phyloP scores from a whole-genome alignment of 192 early-diverging fungal species.

The Nowakowskiella sp. region DNA sequence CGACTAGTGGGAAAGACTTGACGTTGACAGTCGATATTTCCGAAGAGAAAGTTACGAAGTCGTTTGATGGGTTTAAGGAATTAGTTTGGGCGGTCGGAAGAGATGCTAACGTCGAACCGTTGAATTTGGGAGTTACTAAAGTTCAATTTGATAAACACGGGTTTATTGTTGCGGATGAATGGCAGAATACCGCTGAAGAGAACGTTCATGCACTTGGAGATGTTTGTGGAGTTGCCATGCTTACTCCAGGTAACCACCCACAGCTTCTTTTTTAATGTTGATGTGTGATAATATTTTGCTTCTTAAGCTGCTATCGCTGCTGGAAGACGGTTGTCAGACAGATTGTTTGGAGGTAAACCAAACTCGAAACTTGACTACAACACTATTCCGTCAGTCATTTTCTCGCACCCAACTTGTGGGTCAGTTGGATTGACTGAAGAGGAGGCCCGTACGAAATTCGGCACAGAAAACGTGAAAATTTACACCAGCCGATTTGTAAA shows the following conservation, averaged over 20 bases:
- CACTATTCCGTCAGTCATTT: conserved; percentile 93
- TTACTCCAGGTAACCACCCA: conserved; percentile 67
- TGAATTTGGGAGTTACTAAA: conserved; percentile 59
- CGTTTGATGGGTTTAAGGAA: conserved; percentile 59
- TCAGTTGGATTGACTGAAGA: conserved; percentile 84
- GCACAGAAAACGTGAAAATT: conserved; percentile 71
- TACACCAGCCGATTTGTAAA: conserved; percentile 75
- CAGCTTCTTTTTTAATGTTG: not conserved
- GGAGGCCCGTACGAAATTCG: conserved; percentile 66
- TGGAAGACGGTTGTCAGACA: conserved; percentile 79
- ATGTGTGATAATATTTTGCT: conserved; percentile 12
- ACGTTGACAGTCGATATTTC: conserved; percentile 18
- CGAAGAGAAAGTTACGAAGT: conserved; percentile 16
- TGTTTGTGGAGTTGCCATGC: conserved; percentile 80
- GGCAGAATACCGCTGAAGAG: conserved; percentile 65
- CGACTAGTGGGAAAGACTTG: conserved; percentile 29
- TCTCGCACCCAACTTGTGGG: conserved; percentile 82
- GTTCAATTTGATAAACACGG: conserved; percentile 60
- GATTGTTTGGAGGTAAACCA: conserved; percentile 76
- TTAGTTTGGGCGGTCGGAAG: conserved; percentile 91
- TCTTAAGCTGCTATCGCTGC: conserved; percentile 84
- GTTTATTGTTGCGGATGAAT: conserved; percentile 77
- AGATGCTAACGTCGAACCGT: conserved; percentile 58
- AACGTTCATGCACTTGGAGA: conserved; percentile 89
- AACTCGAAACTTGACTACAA: conserved; percentile 80